These are phyloP conservation scores for Saccharomyces hybrid DNA, from an alignment of 1,139 yeast species.

Conservation along the genomic window DNA sequence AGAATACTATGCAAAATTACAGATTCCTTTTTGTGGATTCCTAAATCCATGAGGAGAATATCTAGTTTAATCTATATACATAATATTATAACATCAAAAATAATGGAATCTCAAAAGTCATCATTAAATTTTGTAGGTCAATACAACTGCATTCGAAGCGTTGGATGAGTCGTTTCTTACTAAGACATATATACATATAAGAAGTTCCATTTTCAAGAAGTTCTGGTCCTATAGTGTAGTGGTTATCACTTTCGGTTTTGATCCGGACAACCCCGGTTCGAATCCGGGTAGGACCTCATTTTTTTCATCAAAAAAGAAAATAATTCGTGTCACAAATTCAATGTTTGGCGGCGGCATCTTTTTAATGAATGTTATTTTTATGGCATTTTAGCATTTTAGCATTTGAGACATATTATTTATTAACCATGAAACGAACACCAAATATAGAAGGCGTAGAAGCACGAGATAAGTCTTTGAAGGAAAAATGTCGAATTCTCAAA, in stretches of 20 bases:
- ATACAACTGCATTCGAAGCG: not conserved
- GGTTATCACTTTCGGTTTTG: conserved; percentile 63
- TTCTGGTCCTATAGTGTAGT: conserved; percentile 44
- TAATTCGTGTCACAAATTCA: not conserved
- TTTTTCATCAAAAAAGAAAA: conserved; percentile 20
- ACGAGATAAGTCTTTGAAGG: not conserved
- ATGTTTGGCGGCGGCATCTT: not conserved
- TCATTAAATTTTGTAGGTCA: too few species aligned
- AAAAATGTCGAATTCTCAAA: not conserved
- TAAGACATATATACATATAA: not conserved
- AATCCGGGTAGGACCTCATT: conserved; percentile 84
- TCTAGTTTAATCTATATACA: too few species aligned
- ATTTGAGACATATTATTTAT: not conserved
- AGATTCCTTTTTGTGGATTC: too few species aligned
- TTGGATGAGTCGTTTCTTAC: not conserved
- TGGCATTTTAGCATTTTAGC: not conserved
- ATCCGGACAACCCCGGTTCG: conserved; percentile 92
- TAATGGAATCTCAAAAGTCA: too few species aligned
- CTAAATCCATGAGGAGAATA: too few species aligned
- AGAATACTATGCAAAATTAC: too few species aligned
- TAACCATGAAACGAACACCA: not conserved
- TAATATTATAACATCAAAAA: too few species aligned
- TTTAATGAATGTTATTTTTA: not conserved
- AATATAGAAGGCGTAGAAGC: not conserved
- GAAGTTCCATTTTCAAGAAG: not conserved